These are phyloP conservation scores for Ophiostoma populinum DNA, from an alignment of 2,329 filamentous ascomycete species.

Conservation along the genomic window DNA sequence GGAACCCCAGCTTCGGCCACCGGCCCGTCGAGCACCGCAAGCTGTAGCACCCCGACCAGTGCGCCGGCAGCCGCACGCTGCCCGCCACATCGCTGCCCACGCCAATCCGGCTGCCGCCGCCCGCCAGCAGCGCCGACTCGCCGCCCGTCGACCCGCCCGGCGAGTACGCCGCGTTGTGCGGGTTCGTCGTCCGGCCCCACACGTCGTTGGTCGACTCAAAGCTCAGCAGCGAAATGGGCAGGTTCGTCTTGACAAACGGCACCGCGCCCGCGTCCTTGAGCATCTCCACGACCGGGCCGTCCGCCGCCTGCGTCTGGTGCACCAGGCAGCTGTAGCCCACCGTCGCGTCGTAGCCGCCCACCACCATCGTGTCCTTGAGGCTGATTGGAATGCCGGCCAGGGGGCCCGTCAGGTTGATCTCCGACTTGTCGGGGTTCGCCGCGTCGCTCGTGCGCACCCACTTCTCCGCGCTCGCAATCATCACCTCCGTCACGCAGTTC, in stretches of 20 bases:
- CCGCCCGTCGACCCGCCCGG: slow-evolving; percentile 22
- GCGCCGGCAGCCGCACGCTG: slow-evolving; percentile 15
- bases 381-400: slow-evolving; percentile 29
- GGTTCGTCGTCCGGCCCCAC: slow-evolving; percentile 19
- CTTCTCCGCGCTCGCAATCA: slow-evolving; percentile 59
- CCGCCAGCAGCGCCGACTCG: slow-evolving; percentile 19
- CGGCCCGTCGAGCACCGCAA: slow-evolving; percentile 17
- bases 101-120: slow-evolving; percentile 18
- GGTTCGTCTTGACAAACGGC: slow-evolving; percentile 16
- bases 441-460: slow-evolving; percentile 33
- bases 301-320: slow-evolving; percentile 9
- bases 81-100: slow-evolving; percentile 20
- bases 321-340: slow-evolving; percentile 12
- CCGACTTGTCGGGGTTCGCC: slow-evolving; percentile 19
- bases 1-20: slow-evolving; percentile 10
- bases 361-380: slow-evolving; percentile 29
- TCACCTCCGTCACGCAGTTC: slow-evolving; percentile 77
- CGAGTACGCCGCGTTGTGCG: slow-evolving; percentile 17
- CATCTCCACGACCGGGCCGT: slow-evolving; percentile 16
- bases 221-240: slow-evolving; percentile 15
- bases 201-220: slow-evolving; percentile 21
- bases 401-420: slow-evolving; percentile 45
- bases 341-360: slow-evolving; percentile 23
- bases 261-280: slow-evolving; percentile 27
- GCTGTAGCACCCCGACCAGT: slow-evolving; percentile 17